Evolutionary conservation across 805 yeast genomes (phyloP), one percentile per base, ranked within the genome.

Genomic region (Ogataea nakhonphanomensis): DNA sequence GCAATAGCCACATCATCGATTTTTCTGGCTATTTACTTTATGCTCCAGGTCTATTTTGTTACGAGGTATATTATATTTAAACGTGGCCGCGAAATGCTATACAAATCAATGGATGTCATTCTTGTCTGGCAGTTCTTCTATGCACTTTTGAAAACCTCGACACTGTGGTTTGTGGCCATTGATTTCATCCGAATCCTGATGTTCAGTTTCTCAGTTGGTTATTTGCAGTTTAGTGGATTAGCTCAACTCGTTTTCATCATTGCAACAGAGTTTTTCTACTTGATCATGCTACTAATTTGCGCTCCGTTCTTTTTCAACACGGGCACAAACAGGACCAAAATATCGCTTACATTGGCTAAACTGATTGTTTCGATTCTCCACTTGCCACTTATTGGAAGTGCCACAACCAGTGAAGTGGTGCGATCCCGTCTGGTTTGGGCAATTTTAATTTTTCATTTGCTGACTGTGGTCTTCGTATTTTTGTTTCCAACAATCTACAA

Each of bases 101-200:
- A 76, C 29, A 68, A 78, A 3, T 74, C 79, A 1, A 59, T 74
- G 39, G 67, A 63, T 37, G 58, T 68, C 5, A 67, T 76, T 28
- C 61, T 74, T 36, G 39, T 67, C 3, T 77, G 79, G 79, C 66
- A 72, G 4, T 59, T 61, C 33, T 50, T 65, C 17, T 76, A 75
- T 52, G 62, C 66, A 39, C 58, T 62, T 12, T 72, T 68, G 51
- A 63, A 66, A 17, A 78, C 80, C 1, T 53, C 61, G 11, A 58
- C 61, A 43, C 63, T 70, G 1, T 58, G 55, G 37, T 75, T 59
- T 46, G 64, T 68, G 10, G 47, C 64, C 2, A 47, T 68, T 25
- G 77, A 73, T 27, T 53, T 59, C 9, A 17, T 57, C 0, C 60
- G 60, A 11, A 34, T 64, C 3, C 24, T 73, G 1, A 12, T 67